A percentile compares a stretch with the other conserved stretches of the same genome.
phyloP scores from a whole-genome alignment of 345 rosid species.

The Eucalyptus leucophloia region DNA sequence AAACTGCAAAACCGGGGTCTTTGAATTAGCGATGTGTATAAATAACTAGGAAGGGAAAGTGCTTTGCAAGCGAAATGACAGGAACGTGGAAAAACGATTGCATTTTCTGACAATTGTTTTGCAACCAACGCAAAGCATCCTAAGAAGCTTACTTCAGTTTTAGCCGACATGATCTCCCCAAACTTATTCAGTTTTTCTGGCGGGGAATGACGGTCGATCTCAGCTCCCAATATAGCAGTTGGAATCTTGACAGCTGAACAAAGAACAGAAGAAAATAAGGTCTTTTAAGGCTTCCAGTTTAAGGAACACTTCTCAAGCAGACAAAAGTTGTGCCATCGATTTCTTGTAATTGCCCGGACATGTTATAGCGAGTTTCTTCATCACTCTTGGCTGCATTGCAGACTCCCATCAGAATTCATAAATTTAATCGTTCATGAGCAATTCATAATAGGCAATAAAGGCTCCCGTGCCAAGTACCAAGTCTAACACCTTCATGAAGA shows the following conservation, averaged over 20 bases:
- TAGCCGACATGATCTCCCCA: slow-evolving; percentile 9
- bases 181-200: slow-evolving; percentile 10
- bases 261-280: neutral
- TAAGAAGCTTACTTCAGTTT: slow-evolving; percentile 7
- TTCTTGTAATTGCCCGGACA: neutral
- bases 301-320: neutral
- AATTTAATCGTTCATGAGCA: neutral
- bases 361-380: neutral
- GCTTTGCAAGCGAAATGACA: neutral
- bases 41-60: neutral
- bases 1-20: neutral
- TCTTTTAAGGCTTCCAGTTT: neutral
- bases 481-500: neutral
- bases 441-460: neutral
- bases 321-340: neutral
- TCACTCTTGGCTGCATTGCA: neutral
- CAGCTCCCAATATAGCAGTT: slow-evolving; percentile 29
- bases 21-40: neutral
- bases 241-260: slow-evolving; percentile 26
- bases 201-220: slow-evolving; percentile 12
- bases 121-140: neutral
- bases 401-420: neutral
- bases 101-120: neutral
- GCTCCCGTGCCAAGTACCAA: neutral
- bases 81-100: neutral